Evolutionary conservation across 2,329 filamentous ascomycete genomes (phyloP), one percentile per base, ranked within the genome.

Genomic region (Aspergillus ruber): DNA sequence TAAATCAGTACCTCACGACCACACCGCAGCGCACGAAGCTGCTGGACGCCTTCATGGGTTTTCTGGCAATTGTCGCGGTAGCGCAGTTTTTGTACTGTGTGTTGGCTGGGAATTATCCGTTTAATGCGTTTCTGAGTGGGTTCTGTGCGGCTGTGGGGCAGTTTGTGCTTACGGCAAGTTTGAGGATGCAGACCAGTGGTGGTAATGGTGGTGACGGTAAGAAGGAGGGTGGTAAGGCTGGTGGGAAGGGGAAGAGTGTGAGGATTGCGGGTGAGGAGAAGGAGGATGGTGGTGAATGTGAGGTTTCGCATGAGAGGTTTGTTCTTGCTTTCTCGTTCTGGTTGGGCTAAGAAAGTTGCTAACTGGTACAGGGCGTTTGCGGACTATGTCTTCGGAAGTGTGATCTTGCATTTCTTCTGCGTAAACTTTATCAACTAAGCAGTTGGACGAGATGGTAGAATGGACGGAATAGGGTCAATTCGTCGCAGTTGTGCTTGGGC

Each of bases 331-430:
- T 44, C 44, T 43, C 9, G 6, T 35, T 35, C 12, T 17, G 36
- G 36, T 38, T n/a, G n/a, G 35, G n/a, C 10, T 7, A 36, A 15
- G 15, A 36, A 36, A 9, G 15, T 21, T 39, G 17, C 36, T 39
- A 12, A 39, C 17, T 17, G 15, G 20, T 49, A 58, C 39, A 94
- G 90, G 68, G 91, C 93, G 35, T 98, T 98, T 70, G 90, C 93
- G 65, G 93, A 98, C 74, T 98, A 86, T 66, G 79, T 98, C 51
- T 88, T 96, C 60, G 93, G 91, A 67, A 96, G 90, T 70, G 70
- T 98, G 68, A 88, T 97, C 67, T 74, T 97, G 69, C 93, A 98
- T 76, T 95, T 97, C 75, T 98, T 98, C 79, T 96, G 90, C 73
- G 84, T 97, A 68, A 98, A 98, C 80, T 98, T 98, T 72, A 97